Base-by-base conservation (phyloP, 2,329 filamentous ascomycete species). In the Zalaria obscura region DNA sequence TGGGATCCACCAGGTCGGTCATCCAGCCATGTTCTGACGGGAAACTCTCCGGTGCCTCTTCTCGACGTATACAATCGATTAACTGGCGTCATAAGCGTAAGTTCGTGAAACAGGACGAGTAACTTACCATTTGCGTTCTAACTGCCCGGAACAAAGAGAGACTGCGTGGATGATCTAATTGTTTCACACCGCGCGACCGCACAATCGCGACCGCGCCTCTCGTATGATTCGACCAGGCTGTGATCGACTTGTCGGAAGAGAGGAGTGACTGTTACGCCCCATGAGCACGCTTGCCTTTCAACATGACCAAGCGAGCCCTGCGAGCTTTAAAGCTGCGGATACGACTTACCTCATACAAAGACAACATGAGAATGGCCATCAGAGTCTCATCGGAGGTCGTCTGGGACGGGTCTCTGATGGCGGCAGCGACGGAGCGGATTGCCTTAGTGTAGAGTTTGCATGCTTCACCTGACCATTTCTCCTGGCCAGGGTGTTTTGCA, bases 151-250 rank as follows among this genome's bases (percentile, higher is more conserved):
- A 44, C 4, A 44, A 39, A n/a, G 42, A 39, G 5, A 41, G 9
- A 33, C 42, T 41, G 18, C 41, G 42, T 25, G 29, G 25, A 8
- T 34, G 26, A 3, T 35, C 28, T 4, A 65, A 48, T 39, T 63
- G 59, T n/a, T 59, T 49, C 3, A 49, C 41, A 5, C 61, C 62
- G n/a, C 62, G 54, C 34, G 64, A 40, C 43, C 68, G 67, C 11
- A 78, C 59, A n/a, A 80, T 56, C 7, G 76, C 73, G 36, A 72
- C 65, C 2, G 74, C 75, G 1, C 76, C 76, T 49, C 70, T 64
- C 36, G 78, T 68, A 52, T 80, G 76, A 4, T 69, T 69, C 40
- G 68, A 69, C 47, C 75, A 76, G 18, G 67, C 66, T 10, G 66
- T 59, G 18, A 71, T 64, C 25, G 67, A 64, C 40, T 66, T 54